Base-by-base conservation (phyloP, 495 filamentous ascomycete species). In the Tuber microsphaerosporum region DNA sequence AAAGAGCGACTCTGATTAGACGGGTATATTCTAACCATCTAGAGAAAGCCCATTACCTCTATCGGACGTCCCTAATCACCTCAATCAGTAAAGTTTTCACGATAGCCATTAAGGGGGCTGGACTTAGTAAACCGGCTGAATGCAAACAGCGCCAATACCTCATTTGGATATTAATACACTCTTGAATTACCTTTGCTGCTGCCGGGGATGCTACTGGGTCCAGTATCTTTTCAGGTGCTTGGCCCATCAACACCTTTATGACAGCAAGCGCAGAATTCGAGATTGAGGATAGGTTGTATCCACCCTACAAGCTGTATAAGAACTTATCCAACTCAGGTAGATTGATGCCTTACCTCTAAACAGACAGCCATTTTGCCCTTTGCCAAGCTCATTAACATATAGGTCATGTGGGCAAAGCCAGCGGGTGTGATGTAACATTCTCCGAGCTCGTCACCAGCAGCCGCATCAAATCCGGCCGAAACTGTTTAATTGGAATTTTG, bases 401-500 rank as follows among this genome's bases (percentile, higher is more conserved):
- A 92, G 14, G 96, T 97, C 95, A 99, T 98, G 81, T 98, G 94
- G 31, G 93, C 93, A 83, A 98, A 99, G 81, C 96, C 94, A 37
- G 90, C 84, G 0, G 95, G 95, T 0, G 93, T 90, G 8, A 98
- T 94, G 79, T 91, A 93, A 83, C 96, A 99, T 45, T 90, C 93
- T 51, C 95, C 95, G 31, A 99, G 87, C 73, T 92, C 90, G 84
- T 99, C 95, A 12, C 96, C 95, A 68, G 89, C 92, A 2, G 95
- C 95, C 8, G 95, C 95, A 84, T 99, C 95, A 76, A 99, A 99
- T 1, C 95, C 95, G 76, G 95, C 94, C 9, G 96, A 93, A 71
- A 99, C 91, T 89, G 70, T 71, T 31, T 42, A 72, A 26, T 68
- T n/a, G 81, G 72, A 81, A 75, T 81, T 70, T n/a, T 22, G 22